phyloP scores from a whole-genome alignment of 768 basidiomycete species.

The Lentinula lateritia region DNA sequence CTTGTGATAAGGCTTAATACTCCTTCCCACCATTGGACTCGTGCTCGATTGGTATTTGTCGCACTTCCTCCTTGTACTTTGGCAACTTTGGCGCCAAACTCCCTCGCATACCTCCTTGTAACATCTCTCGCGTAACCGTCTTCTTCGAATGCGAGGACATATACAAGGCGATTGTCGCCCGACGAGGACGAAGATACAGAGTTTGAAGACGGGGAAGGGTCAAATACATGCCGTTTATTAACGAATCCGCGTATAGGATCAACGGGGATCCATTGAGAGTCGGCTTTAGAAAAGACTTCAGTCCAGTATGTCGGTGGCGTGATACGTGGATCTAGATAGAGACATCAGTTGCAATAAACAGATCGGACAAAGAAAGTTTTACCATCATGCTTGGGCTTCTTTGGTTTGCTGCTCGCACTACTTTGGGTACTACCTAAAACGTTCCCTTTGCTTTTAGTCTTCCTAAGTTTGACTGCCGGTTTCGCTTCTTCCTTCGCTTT shows the following conservation, averaged over 20 bases:
- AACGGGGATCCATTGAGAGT: conserved; percentile 87
- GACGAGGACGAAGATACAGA: conserved; percentile 9
- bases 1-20: conserved; percentile 59
- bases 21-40: conserved; percentile 81
- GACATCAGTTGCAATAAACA: too few species aligned
- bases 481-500: conserved; percentile 56
- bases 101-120: conserved; percentile 80
- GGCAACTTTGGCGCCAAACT: conserved; percentile 75
- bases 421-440: conserved; percentile 23
- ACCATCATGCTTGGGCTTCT: conserved; percentile 4
- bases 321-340: conserved; percentile 44
- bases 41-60: conserved; percentile 34
- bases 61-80: conserved; percentile 65
- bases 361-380: background rate
- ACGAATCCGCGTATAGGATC: conserved; percentile 81
- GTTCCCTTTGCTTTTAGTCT: conserved; percentile 45
- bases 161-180: conserved; percentile 79
- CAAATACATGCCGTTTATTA: conserved; percentile 76
- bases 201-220: conserved; percentile 38
- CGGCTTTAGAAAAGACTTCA: conserved; percentile 91
- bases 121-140: conserved; percentile 91
- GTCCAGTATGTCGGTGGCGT: conserved; percentile 94
- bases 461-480: conserved; percentile 54
- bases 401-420: conserved; percentile 10
- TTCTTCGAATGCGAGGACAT: conserved; percentile 92